phyloP scores from a whole-genome alignment of 139 green algal species.

The Bryopsis sp. region DNA sequence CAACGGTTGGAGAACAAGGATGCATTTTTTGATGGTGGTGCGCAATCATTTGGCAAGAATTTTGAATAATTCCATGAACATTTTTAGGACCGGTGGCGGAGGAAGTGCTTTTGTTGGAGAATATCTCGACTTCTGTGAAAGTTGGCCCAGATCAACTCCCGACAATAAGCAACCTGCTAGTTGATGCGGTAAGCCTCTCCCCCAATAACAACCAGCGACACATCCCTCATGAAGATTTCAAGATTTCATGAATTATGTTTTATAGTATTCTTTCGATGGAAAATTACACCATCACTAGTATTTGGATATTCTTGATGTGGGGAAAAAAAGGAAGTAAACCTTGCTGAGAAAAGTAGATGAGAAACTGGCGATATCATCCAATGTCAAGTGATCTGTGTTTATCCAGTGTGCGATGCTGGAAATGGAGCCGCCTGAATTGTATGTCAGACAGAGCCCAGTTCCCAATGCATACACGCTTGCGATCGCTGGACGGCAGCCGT shows the following conservation, averaged over 20 bases:
- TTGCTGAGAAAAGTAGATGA: too few species aligned
- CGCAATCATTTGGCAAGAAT: not conserved
- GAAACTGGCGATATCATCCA: conserved; percentile 4
- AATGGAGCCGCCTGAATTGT: conserved; percentile 81
- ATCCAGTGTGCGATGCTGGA: conserved; percentile 39
- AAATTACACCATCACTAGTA: too few species aligned
- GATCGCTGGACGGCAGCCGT: conserved; percentile 77
- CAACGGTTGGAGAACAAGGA: too few species aligned
- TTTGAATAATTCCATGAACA: not conserved
- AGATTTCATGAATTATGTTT: too few species aligned
- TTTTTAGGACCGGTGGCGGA: conserved; percentile 59
- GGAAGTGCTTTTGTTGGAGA: conserved; percentile 87
- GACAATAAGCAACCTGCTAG: conserved; percentile 58
- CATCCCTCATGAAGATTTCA: not conserved
- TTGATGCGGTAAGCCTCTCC: conserved; percentile 48
- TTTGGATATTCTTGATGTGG: too few species aligned
- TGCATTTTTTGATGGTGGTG: too few species aligned
- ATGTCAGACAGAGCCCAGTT: conserved; percentile 72
- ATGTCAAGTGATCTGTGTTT: not conserved
- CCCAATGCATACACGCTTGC: conserved; percentile 96
- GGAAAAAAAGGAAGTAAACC: too few species aligned
- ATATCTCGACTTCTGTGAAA: conserved; percentile 78
- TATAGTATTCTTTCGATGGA: too few species aligned
- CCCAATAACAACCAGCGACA: conserved; percentile 1
- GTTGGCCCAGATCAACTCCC: conserved; percentile 76